Base-by-base conservation (phyloP, 2,329 filamentous ascomycete species). In the Tolypocladium nubicola region DNA sequence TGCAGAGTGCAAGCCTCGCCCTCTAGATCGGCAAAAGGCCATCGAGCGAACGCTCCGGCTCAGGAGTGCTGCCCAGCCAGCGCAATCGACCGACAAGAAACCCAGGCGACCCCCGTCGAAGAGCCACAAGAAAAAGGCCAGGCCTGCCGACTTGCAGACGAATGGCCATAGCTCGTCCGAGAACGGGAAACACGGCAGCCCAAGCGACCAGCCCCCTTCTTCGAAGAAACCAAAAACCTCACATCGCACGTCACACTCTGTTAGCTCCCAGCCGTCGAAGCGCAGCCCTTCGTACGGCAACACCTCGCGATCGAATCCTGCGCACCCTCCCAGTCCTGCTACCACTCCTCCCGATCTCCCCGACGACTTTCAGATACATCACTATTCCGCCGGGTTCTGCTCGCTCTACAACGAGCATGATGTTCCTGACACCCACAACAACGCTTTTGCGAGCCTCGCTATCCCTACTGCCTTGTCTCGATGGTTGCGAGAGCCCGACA, bases 71-170 rank as follows among this genome's bases (percentile, higher is more conserved):
- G 63, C 66, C 4, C 57, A 68, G 33, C 67, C 67, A 52, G 64
- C 79, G 60, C 78, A 82, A 60, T 73, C 73, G 19, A 75, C 79
- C 65, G 85, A 91, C 70, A 85, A 87, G 73, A 89, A 89, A 74
- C 65, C 83, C 58, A 89, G 92, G 72, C 83, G 91, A 60, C 83
- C 86, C 10, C 81, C 86, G 8, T 78, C 88, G 14, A 96, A 96
- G 70, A 87, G 81, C 68, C 88, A 91, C 68, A 96, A 92, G 77
- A 97, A 95, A 78, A 96, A 92, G 73, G 72, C 81, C 41, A 95
- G 91, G 69, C 89, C 91, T 11, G 74, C 73, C 35, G 84, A 85
- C 49, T 70, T 86, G 38, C 82, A 84, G 65, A 74, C 84, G 54
- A 92, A 91, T 67, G 88, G 88, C 54, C 84, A 77, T 47, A 76